phyloP scores from a whole-genome alignment of 75 land plant species.

The Sequoiadendron giganteum region DNA sequence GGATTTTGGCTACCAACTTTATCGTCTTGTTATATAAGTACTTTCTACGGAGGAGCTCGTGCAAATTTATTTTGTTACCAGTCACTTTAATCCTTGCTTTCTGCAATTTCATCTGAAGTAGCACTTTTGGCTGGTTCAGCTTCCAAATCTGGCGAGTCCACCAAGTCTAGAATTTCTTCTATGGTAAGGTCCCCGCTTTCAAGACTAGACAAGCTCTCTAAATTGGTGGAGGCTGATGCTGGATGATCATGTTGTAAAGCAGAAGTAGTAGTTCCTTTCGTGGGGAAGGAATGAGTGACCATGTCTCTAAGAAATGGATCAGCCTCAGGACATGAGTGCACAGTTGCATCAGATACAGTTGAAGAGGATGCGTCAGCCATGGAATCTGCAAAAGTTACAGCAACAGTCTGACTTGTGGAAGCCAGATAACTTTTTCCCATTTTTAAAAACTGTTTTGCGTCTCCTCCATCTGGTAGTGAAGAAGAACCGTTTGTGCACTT shows the following conservation, averaged over 20 bases:
- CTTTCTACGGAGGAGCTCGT: background rate
- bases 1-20: background rate
- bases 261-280: background rate
- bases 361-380: slow-evolving; percentile 13
- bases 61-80: background rate
- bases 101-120: background rate
- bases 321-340: background rate
- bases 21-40: background rate
- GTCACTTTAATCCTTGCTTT: background rate
- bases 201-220: slow-evolving; percentile 14
- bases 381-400: background rate
- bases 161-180: slow-evolving; percentile 10
- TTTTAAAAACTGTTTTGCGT: background rate
- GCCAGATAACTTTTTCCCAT: background rate
- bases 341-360: background rate
- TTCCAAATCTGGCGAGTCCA: slow-evolving; percentile 4
- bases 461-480: background rate
- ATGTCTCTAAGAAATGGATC: slow-evolving; percentile 13
- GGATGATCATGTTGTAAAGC: background rate
- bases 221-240: background rate
- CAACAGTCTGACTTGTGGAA: slow-evolving; percentile 9
- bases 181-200: slow-evolving; percentile 10
- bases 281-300: background rate
- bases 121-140: background rate
- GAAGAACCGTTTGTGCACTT: background rate